Evolutionary conservation across 192 early-diverging fungal species (phyloP).

Genomic region (Radiomyces spectabilis): DNA sequence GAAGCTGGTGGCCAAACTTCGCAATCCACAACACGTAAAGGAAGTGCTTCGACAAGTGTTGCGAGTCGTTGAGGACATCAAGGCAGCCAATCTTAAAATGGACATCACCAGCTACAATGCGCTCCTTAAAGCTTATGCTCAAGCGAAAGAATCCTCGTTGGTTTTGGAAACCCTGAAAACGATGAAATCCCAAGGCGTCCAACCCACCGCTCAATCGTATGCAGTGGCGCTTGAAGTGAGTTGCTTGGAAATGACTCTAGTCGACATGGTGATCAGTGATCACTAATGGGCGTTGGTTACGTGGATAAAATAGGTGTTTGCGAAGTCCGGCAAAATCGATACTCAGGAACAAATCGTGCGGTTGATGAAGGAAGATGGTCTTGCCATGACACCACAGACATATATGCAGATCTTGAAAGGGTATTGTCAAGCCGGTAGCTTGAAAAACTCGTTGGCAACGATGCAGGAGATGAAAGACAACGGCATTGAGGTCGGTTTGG

Average conservation of each 20-base stretch:
- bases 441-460: constrained; percentile 32
- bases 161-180: constrained; percentile 25
- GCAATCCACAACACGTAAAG: neutral
- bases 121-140: constrained; percentile 25
- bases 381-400: constrained; percentile 10
- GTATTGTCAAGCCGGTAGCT: constrained; percentile 16
- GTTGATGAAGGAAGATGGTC: constrained; percentile 11
- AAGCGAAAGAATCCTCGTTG: constrained; percentile 3
- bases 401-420: constrained; percentile 34
- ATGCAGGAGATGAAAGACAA: constrained; percentile 30
- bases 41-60: constrained; percentile 2
- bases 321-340: neutral
- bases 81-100: constrained; percentile 23
- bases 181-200: constrained; percentile 23
- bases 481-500: constrained; percentile 20
- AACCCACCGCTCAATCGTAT: constrained; percentile 28
- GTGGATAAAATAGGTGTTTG: neutral
- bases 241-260: neutral
- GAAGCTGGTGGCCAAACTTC: neutral
- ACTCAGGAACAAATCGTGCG: neutral
- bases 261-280: neutral
- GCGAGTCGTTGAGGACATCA: constrained; percentile 14
- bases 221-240: constrained; percentile 34
- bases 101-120: constrained; percentile 34
- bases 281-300: neutral